Conservation (phyloP, 2,329 filamentous ascomycete species). For the Cryphonectria nitschkei region DNA sequence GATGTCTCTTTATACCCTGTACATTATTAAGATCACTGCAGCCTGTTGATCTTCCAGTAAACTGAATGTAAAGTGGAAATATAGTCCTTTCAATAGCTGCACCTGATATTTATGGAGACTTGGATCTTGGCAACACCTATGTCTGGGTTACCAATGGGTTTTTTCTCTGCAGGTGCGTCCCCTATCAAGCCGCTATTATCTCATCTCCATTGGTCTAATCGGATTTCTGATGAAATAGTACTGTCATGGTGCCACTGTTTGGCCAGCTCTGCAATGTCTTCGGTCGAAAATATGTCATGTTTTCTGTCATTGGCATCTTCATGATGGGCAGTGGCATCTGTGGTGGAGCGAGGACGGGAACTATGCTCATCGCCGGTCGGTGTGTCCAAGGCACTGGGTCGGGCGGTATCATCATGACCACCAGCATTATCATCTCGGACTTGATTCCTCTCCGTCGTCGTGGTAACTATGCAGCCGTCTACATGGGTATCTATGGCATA, state of each 20-base stretch:
- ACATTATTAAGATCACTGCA: too few species aligned
- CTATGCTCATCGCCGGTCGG: slow-evolving; percentile 51
- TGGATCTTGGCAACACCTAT: too few species aligned
- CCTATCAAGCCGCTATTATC: too few species aligned
- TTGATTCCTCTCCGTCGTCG: slow-evolving; percentile 30
- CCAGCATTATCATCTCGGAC: slow-evolving; percentile 30
- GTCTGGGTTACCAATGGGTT: too few species aligned
- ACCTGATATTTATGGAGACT: too few species aligned
- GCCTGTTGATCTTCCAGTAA: too few species aligned
- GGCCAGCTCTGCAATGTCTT: slow-evolving; percentile 56
- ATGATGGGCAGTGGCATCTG: slow-evolving; percentile 55
- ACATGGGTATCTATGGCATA: slow-evolving; percentile 27
- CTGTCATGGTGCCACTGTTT: slow-evolving; percentile 43
- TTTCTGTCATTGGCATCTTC: slow-evolving; percentile 41
- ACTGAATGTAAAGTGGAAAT: too few species aligned
- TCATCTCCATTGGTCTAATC: too few species aligned
- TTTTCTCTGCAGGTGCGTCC: too few species aligned
- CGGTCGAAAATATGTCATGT: slow-evolving; percentile 46
- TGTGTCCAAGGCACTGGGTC: slow-evolving; percentile 50
- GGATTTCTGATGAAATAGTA: too few species aligned
- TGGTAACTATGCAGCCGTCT: slow-evolving; percentile 20
- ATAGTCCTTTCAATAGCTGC: too few species aligned
- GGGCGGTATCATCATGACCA: slow-evolving; percentile 34
- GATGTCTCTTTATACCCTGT: too few species aligned
- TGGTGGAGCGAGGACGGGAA: slow-evolving; percentile 45